Evolutionary conservation across 306 rosid genomes (phyloP), one percentile per base, ranked within the genome.

Genomic region (Quercus mongolica): DNA sequence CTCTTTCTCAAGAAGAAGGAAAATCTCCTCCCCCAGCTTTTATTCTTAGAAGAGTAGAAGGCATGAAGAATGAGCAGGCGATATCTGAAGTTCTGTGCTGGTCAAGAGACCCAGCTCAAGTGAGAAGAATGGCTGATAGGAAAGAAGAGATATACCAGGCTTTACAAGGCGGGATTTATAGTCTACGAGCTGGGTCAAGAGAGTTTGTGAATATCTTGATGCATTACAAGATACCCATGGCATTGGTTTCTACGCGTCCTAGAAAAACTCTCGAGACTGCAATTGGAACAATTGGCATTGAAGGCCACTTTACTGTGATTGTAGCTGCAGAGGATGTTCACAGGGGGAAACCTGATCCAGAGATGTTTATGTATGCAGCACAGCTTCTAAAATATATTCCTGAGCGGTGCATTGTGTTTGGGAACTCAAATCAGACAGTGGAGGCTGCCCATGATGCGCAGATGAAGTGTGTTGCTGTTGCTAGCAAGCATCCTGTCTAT

Each of bases 401-500:
- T 41, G 99, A 95, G 80, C 88, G 98, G 67, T 93, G 98, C 89
- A 93, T 93, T 82, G 99, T 95, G 76, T 93, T 95, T 85, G 99
- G 99, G 63, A 95, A 93, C 83, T 95, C 97, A 3, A 95, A 95
- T 85, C 91, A 79, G 76, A 93, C 98, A 0, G 96, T 95, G 84
- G 99, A 95, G 89, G 99, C 98, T 19, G 98, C 99, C 52, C 98
- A 93, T 41, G 99, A 95, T 78, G 97, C 93, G 0, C 83, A 85
- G 83, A 95, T 95, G 99, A 93, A 95, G 93, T 95, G 99, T 69
- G 93, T 95, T 49, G 99, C 97, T 31, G 96, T 95, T 71, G 99
- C 99, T 56, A 95, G 99, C 89, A 93, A 91, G 87, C 99, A 95
- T 86, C 99, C 96, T 15, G 92, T 90, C 41, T 95, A 93, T 28